Evolutionary conservation across 2,329 filamentous ascomycete species (phyloP).

Genomic region (Coniochaeta sp.): DNA sequence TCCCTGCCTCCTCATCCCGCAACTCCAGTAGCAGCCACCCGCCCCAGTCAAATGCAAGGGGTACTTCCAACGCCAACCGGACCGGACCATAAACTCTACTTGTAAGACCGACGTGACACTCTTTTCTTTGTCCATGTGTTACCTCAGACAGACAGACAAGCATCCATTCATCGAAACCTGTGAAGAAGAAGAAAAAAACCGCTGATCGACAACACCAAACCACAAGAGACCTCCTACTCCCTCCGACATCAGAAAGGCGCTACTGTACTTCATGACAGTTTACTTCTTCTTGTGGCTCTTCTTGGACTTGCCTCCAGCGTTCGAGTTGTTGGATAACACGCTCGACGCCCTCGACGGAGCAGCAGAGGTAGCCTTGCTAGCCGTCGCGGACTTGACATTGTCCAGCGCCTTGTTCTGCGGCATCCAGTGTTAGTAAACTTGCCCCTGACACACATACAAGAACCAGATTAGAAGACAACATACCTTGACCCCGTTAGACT

Average conservation of each 20-base stretch:
- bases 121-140: background rate
- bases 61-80: background rate
- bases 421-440: background rate
- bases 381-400: conserved; percentile 65
- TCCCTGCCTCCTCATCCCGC: background rate
- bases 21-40: background rate
- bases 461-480: conserved; percentile 23
- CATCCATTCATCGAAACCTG: background rate
- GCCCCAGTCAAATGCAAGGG: background rate
- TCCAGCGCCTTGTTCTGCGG: conserved; percentile 87
- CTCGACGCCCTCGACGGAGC: conserved; percentile 81
- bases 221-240: background rate
- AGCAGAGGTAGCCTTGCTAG: conserved; percentile 68
- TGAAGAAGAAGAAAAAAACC: background rate
- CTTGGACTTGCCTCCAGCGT: conserved; percentile 37
- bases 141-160: background rate
- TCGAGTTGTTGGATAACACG: conserved; percentile 67
- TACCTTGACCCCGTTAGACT: conserved; percentile 76
- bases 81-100: background rate
- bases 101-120: background rate
- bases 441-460: background rate
- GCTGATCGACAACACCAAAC: background rate
- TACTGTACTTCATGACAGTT: background rate
- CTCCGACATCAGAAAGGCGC: background rate
- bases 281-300: conserved; percentile 39